These are phyloP conservation scores for Trichoderma brevicompactum DNA, from an alignment of 2,329 filamentous ascomycete species.

Conservation along the genomic window DNA sequence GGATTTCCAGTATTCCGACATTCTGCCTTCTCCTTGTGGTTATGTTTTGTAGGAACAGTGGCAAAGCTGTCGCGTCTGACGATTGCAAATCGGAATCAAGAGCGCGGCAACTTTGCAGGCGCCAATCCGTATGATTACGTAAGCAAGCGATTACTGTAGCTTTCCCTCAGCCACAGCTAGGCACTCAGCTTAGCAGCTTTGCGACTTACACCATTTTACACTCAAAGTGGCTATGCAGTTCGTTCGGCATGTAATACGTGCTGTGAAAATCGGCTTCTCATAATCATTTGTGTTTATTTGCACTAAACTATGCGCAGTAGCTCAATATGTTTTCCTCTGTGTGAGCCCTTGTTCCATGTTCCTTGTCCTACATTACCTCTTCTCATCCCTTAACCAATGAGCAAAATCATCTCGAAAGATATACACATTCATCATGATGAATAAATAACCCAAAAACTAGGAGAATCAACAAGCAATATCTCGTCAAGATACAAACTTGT, in stretches of 20 bases:
- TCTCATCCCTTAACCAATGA: neutral
- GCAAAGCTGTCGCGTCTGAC: neutral
- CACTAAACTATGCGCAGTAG: neutral
- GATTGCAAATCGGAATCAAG: neutral
- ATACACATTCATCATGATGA: neutral
- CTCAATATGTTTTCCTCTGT: neutral
- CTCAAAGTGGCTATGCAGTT: no score
- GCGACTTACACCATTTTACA: no score
- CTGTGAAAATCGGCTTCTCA: neutral
- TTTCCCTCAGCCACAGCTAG: neutral
- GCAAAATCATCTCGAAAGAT: neutral
- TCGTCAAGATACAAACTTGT: neutral
- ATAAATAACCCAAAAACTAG: neutral
- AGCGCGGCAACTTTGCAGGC: neutral
- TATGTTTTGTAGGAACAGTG: neutral
- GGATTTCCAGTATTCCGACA: constrained; percentile 99
- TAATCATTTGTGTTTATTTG: neutral
- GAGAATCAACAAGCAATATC: neutral
- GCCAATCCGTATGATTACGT: neutral
- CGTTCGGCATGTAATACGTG: neutral
- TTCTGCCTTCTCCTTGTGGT: constrained; percentile 43
- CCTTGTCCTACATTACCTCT: neutral
- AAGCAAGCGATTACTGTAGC: neutral
- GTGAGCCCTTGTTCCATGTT: neutral
- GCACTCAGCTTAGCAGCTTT: neutral